Base-by-base conservation (phyloP, 495 filamentous ascomycete genomes). In the Platismatia glauca region DNA sequence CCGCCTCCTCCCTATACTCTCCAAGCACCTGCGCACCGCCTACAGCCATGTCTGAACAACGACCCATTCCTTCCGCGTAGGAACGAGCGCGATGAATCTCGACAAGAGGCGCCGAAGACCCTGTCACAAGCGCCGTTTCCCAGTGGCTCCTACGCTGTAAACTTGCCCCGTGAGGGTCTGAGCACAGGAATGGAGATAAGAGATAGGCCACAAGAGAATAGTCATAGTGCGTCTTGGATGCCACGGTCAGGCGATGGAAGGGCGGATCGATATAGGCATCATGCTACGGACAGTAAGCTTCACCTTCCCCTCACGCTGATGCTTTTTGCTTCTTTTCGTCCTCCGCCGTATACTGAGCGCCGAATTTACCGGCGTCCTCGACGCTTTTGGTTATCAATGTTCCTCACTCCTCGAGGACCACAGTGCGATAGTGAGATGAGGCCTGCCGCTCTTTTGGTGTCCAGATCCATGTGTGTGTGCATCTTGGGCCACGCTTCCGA, bases 1-100 rank as follows among this genome's bases (percentile, higher is more conserved):
- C 66, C 66, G 37, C 64, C 66, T 22, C 64, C 64, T 55, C 67
- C 64, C 34, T 64, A 62, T 41, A 55, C 65, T 57, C 41, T 63
- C 31, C 62, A 60, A 55, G 24, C 57, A 55, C 50, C 57, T 29
- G 31, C 41, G 38, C 65, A 37, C 12, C 58, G 38, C 29, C 27
- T 52, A 6, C 61, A 57, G 7, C 50, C 50, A 31, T 43, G 31
- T 35, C 38, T 61, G 33, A 58, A 53, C 34, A 52, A 64, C 37
- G 61, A 67, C 27, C 50, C 56, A 5, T 64, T 64, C 61, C 55
- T 61, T 24, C 61, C 55, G 38, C 57, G 62, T 24, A 64, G 57
- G 50, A 59, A 60, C n/a, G 57, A 64, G 4, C 50, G 59, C 13
- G 61, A 63, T 15, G 55, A 58, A 7, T 4, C 53, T n/a, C 55